Percentiles rank a stretch among this genome's conserved stretches.
Conservation (phyloP, 768 basidiomycete genomes). For the Lactarius evosmus region DNA sequence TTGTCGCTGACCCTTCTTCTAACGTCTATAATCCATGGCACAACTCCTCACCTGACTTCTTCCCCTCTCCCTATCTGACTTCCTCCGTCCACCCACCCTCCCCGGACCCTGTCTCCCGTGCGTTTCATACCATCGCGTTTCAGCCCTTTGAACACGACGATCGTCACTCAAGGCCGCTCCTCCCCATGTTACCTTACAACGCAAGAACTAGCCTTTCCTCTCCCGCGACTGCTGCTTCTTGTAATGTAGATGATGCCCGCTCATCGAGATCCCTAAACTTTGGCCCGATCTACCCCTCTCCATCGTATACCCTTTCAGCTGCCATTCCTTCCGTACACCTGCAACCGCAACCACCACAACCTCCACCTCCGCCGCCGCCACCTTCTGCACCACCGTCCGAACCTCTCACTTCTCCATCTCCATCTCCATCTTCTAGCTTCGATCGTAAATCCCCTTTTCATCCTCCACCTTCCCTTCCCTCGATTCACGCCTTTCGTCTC, state of each 20-base stretch:
- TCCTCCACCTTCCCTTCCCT: constrained; percentile 15
- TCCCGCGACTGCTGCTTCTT: background rate
- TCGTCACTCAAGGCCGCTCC: constrained; percentile 13
- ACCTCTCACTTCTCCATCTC: constrained; percentile 13
- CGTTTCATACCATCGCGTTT: constrained; percentile 10
- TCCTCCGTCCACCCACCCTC: constrained; percentile 4
- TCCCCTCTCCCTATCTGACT: constrained; percentile 12
- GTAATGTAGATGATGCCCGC: constrained; percentile 15
- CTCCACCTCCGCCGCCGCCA: background rate
- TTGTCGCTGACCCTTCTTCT: background rate
- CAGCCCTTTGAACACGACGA: constrained; percentile 19
- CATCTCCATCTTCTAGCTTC: constrained; percentile 19
- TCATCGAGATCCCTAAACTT: constrained; percentile 19
- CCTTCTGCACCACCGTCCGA: constrained; percentile 11
- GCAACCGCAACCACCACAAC: background rate
- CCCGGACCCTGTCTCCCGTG: constrained; percentile 12
- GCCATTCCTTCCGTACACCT: constrained; percentile 14
- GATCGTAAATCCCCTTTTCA: background rate
- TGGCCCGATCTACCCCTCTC: constrained; percentile 20
- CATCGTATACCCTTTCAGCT: constrained; percentile 24
- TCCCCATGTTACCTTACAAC: constrained; percentile 25
- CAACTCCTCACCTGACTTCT: constrained; percentile 12
- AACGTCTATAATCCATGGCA: constrained; percentile 22
- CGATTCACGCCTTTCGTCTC: constrained; percentile 23
- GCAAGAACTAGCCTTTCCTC: background rate